Evolutionary conservation across 192 early-diverging fungal species (phyloP), one percentile per base, ranked within the genome.

Genomic region (Linnemannia schmuckeri): DNA sequence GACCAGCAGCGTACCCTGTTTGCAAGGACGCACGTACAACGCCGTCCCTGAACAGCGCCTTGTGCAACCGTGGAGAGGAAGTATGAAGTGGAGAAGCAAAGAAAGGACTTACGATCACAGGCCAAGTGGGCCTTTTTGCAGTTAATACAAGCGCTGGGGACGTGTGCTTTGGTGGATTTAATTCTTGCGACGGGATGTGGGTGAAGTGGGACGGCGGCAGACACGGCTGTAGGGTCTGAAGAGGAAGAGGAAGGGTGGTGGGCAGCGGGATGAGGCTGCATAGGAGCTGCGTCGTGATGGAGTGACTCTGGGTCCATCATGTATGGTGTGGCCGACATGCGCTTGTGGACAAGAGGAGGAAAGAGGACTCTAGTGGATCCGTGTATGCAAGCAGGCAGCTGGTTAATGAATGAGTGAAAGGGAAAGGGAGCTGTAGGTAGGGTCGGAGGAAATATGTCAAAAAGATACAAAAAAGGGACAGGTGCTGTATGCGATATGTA

Each of bases 81-180:
- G 37, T 70, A 47, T 30, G 35, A 47, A 30, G 47, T 30, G 54
- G 20, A 40, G 24, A 63, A 20, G 52, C 3, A 42, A 5, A 52
- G 37, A n/a, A 38, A 42, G 24, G 13, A 87, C 93, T 93, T 92
- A 93, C 93, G 90, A 91, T 97, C 96, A 89, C 97, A 97, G 20
- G 96, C 95, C 63, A 97, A 89, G 80, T 97, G 97, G 6, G 96
- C 95, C 76, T 93, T 93, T 78, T 96, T 96, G 89, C 97, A 97
- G 88, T 97, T 96, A 47, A 94, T 89, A 87, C 97, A 97, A n/a
- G 97, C 97, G 81, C 95, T 96, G 41, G 94, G 93, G 18, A 97
- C 97, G 76, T 97, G 96, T 63, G 93, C 89, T 78, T 95, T 96
- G 77, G 89, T 88, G 5, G 84, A 46, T 75, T 88, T 88, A 75